These are phyloP conservation scores for Nyctanthes arbortristis DNA, from an alignment of 257 asterid species.

Conservation along the genomic window DNA sequence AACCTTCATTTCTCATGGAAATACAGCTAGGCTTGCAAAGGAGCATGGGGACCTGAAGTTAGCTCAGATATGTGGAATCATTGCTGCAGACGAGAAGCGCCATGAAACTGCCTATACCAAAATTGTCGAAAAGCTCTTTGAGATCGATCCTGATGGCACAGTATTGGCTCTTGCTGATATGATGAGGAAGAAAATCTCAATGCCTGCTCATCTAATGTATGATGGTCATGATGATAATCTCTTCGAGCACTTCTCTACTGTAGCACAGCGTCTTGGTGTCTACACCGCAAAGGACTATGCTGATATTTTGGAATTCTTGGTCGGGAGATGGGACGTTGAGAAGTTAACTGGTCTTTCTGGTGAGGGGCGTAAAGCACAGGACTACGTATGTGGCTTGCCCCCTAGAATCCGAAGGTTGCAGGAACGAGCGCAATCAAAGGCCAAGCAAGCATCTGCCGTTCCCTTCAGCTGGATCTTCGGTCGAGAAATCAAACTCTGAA, in stretches of 20 bases:
- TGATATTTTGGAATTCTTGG: slow-evolving; percentile 62
- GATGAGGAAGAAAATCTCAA: slow-evolving; percentile 77
- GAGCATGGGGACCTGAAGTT: slow-evolving; percentile 66
- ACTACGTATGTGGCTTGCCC: slow-evolving; percentile 63
- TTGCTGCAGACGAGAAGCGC: slow-evolving; percentile 81
- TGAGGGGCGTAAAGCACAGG: slow-evolving; percentile 74
- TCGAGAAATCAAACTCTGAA: slow-evolving; percentile 48
- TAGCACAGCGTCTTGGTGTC: slow-evolving; percentile 69
- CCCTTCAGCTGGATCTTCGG: slow-evolving; percentile 74
- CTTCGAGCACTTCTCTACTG: slow-evolving; percentile 65
- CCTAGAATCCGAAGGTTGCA: slow-evolving; percentile 66
- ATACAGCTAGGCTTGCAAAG: slow-evolving; percentile 81
- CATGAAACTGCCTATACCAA: slow-evolving; percentile 80
- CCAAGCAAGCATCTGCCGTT: slow-evolving; percentile 39
- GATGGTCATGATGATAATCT: slow-evolving; percentile 66
- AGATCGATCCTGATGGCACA: slow-evolving; percentile 66
- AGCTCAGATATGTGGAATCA: slow-evolving; percentile 74
- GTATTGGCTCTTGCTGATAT: slow-evolving; percentile 60
- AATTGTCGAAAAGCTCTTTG: slow-evolving; percentile 75
- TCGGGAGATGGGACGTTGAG: slow-evolving; percentile 67
- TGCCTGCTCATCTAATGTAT: slow-evolving; percentile 82
- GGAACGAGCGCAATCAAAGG: slow-evolving; percentile 61
- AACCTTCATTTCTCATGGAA: slow-evolving; percentile 76
- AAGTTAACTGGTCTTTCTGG: slow-evolving; percentile 62
- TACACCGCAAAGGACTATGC: slow-evolving; percentile 78